phyloP scores from a whole-genome alignment of 768 basidiomycete species.

The Leucocoprinus leucothites region DNA sequence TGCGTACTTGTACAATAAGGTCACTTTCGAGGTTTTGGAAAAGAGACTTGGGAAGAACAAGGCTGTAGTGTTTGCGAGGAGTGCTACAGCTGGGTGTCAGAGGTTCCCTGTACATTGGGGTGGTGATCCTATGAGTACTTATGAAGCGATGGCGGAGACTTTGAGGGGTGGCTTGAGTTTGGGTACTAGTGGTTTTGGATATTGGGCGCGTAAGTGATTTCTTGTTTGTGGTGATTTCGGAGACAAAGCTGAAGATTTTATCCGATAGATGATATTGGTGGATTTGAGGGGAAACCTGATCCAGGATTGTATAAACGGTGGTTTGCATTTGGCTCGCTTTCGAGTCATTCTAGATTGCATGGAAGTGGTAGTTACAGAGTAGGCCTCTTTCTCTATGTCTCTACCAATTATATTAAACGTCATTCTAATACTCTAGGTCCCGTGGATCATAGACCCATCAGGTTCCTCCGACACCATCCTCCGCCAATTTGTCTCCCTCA shows the following conservation, averaged over 20 bases:
- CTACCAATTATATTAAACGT: no score
- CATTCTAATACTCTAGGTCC: no score
- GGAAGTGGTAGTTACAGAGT: slow-evolving; percentile 46
- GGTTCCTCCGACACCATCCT: slow-evolving; percentile 34
- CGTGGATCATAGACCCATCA: slow-evolving; percentile 42
- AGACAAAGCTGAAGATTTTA: neutral
- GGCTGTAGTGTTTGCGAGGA: slow-evolving; percentile 44
- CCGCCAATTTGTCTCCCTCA: slow-evolving; percentile 37
- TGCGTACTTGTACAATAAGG: slow-evolving; percentile 37
- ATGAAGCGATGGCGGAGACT: slow-evolving; percentile 48
- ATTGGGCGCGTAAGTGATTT: slow-evolving; percentile 33
- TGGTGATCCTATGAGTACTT: slow-evolving; percentile 45
- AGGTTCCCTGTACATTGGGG: slow-evolving; percentile 39
- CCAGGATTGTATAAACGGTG: slow-evolving; percentile 42
- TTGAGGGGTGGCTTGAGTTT: slow-evolving; percentile 41
- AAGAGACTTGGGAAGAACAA: slow-evolving; percentile 32
- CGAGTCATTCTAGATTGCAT: slow-evolving; percentile 44
- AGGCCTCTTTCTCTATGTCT: no score
- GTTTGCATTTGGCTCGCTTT: slow-evolving; percentile 36
- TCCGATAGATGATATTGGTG: slow-evolving; percentile 39
- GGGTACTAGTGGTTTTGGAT: slow-evolving; percentile 41
- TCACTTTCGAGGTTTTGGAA: slow-evolving; percentile 38
- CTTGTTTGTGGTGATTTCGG: neutral
- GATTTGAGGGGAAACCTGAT: slow-evolving; percentile 34
- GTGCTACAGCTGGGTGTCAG: slow-evolving; percentile 44